Evolutionary conservation across 164 flowering plant genomes (phyloP), one percentile per base, ranked within the genome.

Genomic region (Hamamelis virginiana): DNA sequence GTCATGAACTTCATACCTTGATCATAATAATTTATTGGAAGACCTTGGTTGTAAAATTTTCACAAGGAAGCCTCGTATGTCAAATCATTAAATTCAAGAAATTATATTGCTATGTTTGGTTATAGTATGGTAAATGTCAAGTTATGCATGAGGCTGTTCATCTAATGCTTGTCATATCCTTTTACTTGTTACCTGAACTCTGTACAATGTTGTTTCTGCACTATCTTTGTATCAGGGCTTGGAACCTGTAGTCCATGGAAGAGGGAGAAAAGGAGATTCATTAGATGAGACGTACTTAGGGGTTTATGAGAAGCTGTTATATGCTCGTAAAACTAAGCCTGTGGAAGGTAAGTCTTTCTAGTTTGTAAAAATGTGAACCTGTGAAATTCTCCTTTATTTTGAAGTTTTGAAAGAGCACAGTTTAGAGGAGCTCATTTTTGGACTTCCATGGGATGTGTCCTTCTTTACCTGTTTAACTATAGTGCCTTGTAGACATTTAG

Each of bases 171-270:
- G 33, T 26, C 43, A 56, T 64, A 9, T 45, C 25, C 22, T 45
- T 64, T 33, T 56, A 22, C 68, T 4, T 6, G 6, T 33, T 6
- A 33, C 41, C 6, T 33, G 41, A 6, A 33, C 41, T 33, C 4
- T 33, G 11, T 63, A 1, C 21, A 11, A 10, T 25, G 19, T 5
- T 12, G 22, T n/a, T 12, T 11, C 12, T 26, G 43, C 19, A n/a
- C 48, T 59, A 23, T 14, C 43, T 57, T 59, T 70, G 10, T 44
- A 68, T 70, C 66, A 94, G 98, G 78, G 58, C 11, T 76, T 94
- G 83, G 98, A 94, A 76, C 90, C 91, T 26, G 70, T 74, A 25
- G 97, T 94, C 48, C 98, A 94, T 74, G 98, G 98, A 23, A 85
- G 98, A 84, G 97, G 97, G 71, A 82, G 98, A 64, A 87, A 84